A percentile compares a stretch with the other conserved stretches of the same genome.
These are phyloP conservation scores for Antrodiella citrinella DNA, from an alignment of 768 basidiomycete genomes.

Conservation along the genomic window DNA sequence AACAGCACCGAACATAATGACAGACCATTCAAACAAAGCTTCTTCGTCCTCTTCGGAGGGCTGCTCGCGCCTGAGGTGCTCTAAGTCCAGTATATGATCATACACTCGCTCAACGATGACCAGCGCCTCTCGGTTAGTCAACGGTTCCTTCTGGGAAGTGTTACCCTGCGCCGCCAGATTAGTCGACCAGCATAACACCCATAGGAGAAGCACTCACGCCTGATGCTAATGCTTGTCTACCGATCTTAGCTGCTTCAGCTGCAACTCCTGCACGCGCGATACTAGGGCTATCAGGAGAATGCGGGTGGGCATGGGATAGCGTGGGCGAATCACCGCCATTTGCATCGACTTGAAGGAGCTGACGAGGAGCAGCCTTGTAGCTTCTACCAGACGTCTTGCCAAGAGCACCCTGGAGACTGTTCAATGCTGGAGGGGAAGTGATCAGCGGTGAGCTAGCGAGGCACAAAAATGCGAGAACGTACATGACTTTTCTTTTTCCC, in stretches of 20 bases:
- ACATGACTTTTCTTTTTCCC: slow-evolving; percentile 77
- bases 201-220: slow-evolving; percentile 31
- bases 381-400: slow-evolving; percentile 92
- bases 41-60: slow-evolving; percentile 55
- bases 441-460: not conserved
- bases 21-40: slow-evolving; percentile 36
- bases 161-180: too few species aligned
- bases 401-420: slow-evolving; percentile 85
- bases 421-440: slow-evolving; percentile 38
- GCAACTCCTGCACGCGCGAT: slow-evolving; percentile 48
- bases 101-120: slow-evolving; percentile 78
- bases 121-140: slow-evolving; percentile 73
- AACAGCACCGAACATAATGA: not conserved
- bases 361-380: slow-evolving; percentile 93
- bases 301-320: slow-evolving; percentile 40
- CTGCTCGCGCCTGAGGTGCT: slow-evolving; percentile 77
- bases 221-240: slow-evolving; percentile 61
- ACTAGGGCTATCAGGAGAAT: slow-evolving; percentile 39
- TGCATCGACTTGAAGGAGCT: slow-evolving; percentile 80
- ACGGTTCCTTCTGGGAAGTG: slow-evolving; percentile 59
- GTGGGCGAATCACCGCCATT: slow-evolving; percentile 28
- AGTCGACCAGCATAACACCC: too few species aligned
- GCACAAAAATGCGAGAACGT: slow-evolving; percentile 22
- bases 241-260: slow-evolving; percentile 67
- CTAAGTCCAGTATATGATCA: slow-evolving; percentile 74